phyloP scores from a whole-genome alignment of 495 filamentous ascomycete species.

The Penicillium fimorum region DNA sequence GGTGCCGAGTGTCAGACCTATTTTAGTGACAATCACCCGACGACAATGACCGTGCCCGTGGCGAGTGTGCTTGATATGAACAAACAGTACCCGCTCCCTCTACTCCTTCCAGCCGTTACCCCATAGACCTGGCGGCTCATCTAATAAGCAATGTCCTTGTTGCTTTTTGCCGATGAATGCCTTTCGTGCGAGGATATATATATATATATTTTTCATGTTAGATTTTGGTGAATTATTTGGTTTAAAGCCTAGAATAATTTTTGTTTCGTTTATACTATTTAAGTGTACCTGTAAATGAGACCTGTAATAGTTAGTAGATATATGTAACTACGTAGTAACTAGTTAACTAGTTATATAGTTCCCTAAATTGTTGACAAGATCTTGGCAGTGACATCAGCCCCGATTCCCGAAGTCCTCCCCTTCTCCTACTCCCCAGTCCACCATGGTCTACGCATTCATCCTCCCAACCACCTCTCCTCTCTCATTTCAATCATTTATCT shows the following conservation, averaged over 20 bases:
- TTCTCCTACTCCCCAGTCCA: conserved; percentile 29
- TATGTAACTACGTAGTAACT: too few species aligned
- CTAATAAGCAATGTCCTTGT: too few species aligned
- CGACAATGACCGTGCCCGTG: neutral
- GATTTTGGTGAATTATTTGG: neutral
- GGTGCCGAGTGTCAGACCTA: neutral
- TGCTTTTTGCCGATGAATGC: neutral
- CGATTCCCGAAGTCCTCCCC: conserved; percentile 3
- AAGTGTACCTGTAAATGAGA: neutral
- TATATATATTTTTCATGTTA: neutral
- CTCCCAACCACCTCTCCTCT: conserved; percentile 83
- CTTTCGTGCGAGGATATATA: neutral
- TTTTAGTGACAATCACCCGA: neutral
- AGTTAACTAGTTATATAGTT: too few species aligned
- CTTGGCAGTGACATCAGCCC: conserved; percentile 26
- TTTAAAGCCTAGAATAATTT: neutral
- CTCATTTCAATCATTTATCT: conserved; percentile 70
- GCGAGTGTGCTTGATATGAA: neutral
- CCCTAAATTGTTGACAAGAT: too few species aligned
- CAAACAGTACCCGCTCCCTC: neutral
- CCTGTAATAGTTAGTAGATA: neutral
- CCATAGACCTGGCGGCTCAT: too few species aligned
- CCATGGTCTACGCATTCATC: conserved; percentile 81
- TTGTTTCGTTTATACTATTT: neutral
- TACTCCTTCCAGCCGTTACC: too few species aligned